phyloP scores from a whole-genome alignment of 2,329 filamentous ascomycete genomes.

The Sphaerulina musiva region DNA sequence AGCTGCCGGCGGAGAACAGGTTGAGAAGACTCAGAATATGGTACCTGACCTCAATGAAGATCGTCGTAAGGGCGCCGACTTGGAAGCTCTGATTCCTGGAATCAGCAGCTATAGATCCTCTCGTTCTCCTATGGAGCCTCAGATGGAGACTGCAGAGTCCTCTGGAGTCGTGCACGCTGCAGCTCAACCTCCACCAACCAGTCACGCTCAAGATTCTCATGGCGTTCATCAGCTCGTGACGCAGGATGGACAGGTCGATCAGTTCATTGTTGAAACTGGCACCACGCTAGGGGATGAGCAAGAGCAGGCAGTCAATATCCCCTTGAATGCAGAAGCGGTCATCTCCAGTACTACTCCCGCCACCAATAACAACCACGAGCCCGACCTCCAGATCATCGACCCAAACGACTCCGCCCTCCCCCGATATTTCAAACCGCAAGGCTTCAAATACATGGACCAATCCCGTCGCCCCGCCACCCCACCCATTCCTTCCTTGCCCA shows the following conservation, averaged over 20 bases:
- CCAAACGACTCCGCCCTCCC: constrained; percentile 6
- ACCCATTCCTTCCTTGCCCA: constrained; percentile 1
- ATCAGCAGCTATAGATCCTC: too few relatives aligned
- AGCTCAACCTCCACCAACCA: not conserved
- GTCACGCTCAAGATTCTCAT: not conserved
- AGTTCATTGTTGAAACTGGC: constrained; percentile 2
- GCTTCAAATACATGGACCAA: constrained; percentile 1
- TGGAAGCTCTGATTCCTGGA: too few relatives aligned
- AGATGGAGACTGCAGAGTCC: not conserved
- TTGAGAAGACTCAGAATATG: too few relatives aligned
- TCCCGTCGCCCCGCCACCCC: constrained; percentile 7
- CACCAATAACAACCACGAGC: not conserved
- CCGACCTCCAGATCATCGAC: not conserved
- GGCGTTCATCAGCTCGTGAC: constrained; percentile 1
- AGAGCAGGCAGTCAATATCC: not conserved
- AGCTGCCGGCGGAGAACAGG: too few relatives aligned
- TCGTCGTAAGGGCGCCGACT: too few relatives aligned
- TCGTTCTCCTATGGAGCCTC: too few relatives aligned
- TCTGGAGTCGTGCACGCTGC: not conserved
- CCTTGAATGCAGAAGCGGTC: not conserved
- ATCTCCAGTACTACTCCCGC: not conserved
- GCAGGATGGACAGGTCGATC: not conserved
- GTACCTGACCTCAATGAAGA: too few relatives aligned
- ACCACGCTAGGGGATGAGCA: not conserved
- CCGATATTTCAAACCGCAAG: constrained; percentile 5